phyloP scores from a whole-genome alignment of 306 rosid species.

The Vicia sativa region DNA sequence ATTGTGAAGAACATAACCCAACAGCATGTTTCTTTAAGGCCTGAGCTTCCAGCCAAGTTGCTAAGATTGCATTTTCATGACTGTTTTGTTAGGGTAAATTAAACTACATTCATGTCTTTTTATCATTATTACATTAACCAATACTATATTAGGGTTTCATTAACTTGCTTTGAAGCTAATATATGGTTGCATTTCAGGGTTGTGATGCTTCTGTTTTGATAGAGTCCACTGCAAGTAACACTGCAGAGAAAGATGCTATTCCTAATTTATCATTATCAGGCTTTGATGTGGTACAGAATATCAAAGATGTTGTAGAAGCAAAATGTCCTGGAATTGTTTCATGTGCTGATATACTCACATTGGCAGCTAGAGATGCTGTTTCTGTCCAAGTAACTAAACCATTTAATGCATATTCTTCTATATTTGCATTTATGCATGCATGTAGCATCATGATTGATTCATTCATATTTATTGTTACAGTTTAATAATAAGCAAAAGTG shows the following conservation, averaged over 20 bases:
- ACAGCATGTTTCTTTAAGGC: slow-evolving; percentile 44
- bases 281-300: slow-evolving; percentile 57
- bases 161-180: background rate
- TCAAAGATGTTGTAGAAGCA: slow-evolving; percentile 49
- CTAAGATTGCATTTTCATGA: slow-evolving; percentile 70
- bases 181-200: slow-evolving; percentile 45
- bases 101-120: background rate
- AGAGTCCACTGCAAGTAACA: slow-evolving; percentile 48
- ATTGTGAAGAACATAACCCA: slow-evolving; percentile 39
- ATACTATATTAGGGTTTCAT: background rate
- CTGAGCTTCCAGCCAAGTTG: slow-evolving; percentile 52
- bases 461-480: slow-evolving; percentile 37
- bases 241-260: slow-evolving; percentile 50
- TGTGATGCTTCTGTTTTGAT: slow-evolving; percentile 63
- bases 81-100: slow-evolving; percentile 71
- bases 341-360: slow-evolving; percentile 64
- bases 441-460: background rate
- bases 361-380: slow-evolving; percentile 61
- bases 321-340: slow-evolving; percentile 57
- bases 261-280: slow-evolving; percentile 53
- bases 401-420: background rate
- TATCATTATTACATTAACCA: background rate
- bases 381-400: slow-evolving; percentile 41
- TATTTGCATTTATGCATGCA: background rate
- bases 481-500: slow-evolving; percentile 42